Evolutionary conservation across 140 eudicot species (phyloP), one percentile per base, ranked within the genome.

Genomic region (Senecio squalidus): DNA sequence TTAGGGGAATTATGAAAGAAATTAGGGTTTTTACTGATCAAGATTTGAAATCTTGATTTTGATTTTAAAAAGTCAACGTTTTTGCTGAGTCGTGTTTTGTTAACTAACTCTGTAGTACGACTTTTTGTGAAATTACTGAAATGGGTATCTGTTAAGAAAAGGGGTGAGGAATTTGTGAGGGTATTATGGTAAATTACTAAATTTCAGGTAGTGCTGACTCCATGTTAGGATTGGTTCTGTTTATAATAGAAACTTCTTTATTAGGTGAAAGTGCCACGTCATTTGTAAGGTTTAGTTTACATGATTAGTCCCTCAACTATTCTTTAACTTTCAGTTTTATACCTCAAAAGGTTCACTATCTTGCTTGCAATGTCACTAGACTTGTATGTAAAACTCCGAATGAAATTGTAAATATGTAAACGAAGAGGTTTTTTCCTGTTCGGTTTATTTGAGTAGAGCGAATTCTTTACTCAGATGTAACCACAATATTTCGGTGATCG

Each of bases 221-320:
- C 44, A 29, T 15, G 27, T 39, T 34, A 36, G 7, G 46, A 58
- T 58, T 57, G 52, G 67, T n/a, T 28, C 44, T 58, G 26, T 15
- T 44, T 8, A 28, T 15, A 46, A 26, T 34, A 48, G 74, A 69
- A 69, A 52, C 46, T 59, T 70, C 75, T 60, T 6, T 28, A 40
- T 69, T 60, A 69, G 69, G 62, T 69, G 29, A 55, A 43, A 21
- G 0, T 8, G 67, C 43, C 43, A 36, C 9, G 43, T 36, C 43
- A 15, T 36, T 5, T 36, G 3, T n/a, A 36, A 36, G 43, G 10
- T 36, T 48, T 20, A 14, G 20, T 20, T 62, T 17, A 62, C 68
- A 46, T 62, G 13, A 30, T 62, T 62, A 2, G 16, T 47, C 58
- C 58, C 58, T 30, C 17, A 46, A 21, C 34, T 29, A 20, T 47